Conservation (phyloP, 345 rosid species). For the Populus alba region DNA sequence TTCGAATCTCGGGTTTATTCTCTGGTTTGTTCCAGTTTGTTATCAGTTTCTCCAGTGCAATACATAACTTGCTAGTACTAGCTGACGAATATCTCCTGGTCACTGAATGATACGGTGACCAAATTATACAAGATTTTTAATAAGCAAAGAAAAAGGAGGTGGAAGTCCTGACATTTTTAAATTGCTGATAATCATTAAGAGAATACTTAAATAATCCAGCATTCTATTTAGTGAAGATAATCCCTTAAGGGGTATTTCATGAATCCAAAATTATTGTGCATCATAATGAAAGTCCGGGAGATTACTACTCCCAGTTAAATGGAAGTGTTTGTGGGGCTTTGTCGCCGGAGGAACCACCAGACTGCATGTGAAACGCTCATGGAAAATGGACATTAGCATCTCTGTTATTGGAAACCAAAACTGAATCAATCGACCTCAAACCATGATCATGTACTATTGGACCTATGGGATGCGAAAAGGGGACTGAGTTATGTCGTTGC, state of each 20-base stretch:
- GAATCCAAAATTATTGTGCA: slow-evolving; percentile 16
- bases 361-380: slow-evolving; percentile 39
- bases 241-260: background rate
- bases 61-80: background rate
- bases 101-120: background rate
- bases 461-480: slow-evolving; percentile 16
- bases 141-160: background rate
- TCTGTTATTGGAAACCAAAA: slow-evolving; percentile 37
- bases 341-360: slow-evolving; percentile 38
- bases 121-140: background rate
- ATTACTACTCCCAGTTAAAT: slow-evolving; percentile 54
- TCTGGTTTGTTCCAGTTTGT: background rate
- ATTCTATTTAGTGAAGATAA: background rate
- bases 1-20: no score
- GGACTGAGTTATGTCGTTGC: slow-evolving; percentile 24
- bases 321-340: slow-evolving; percentile 55
- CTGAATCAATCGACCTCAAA: slow-evolving; percentile 31
- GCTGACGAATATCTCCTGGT: background rate
- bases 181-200: background rate
- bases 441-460: slow-evolving; percentile 12
- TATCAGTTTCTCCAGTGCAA: background rate
- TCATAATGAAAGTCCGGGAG: background rate
- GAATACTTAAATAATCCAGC: background rate
- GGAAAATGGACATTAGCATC: slow-evolving; percentile 28
- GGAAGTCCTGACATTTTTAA: background rate